Evolutionary conservation across 768 basidiomycete species (phyloP).

Genomic region (Kwoniella sp.): DNA sequence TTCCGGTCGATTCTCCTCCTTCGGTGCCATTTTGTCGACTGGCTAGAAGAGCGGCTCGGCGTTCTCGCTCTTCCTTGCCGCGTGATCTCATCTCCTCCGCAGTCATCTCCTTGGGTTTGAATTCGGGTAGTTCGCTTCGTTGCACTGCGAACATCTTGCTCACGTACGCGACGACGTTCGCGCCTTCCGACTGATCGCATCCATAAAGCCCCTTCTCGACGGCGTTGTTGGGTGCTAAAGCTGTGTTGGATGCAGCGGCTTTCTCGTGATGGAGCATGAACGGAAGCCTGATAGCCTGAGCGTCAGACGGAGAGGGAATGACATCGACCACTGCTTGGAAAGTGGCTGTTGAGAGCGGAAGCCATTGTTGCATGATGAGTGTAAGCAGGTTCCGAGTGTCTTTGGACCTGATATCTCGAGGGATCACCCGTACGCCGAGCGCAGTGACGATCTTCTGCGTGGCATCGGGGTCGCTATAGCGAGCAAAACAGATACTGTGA

Average conservation of each 20-base stretch:
- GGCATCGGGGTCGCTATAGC: slow-evolving; percentile 81
- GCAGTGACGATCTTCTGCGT: slow-evolving; percentile 82
- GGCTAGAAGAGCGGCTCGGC: slow-evolving; percentile 41
- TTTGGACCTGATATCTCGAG: slow-evolving; percentile 88
- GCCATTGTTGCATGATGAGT: slow-evolving; percentile 91
- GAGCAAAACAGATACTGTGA: neutral
- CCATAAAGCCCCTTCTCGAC: slow-evolving; percentile 81
- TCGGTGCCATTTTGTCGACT: slow-evolving; percentile 15
- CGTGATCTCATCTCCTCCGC: slow-evolving; percentile 79
- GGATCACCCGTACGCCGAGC: slow-evolving; percentile 77
- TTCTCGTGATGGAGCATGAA: slow-evolving; percentile 79
- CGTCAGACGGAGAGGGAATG: slow-evolving; percentile 80
- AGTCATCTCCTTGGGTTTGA: slow-evolving; percentile 73
- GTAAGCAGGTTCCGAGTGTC: slow-evolving; percentile 81
- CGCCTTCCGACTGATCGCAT: slow-evolving; percentile 65
- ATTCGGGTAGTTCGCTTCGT: slow-evolving; percentile 78
- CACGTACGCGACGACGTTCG: slow-evolving; percentile 78
- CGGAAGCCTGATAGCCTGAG: slow-evolving; percentile 81
- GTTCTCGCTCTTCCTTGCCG: slow-evolving; percentile 61
- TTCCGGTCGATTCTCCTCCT: slow-evolving; percentile 21
- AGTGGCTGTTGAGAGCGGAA: slow-evolving; percentile 86
- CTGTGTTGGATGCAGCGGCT: slow-evolving; percentile 53
- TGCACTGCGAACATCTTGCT: slow-evolving; percentile 98
- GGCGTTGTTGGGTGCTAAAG: slow-evolving; percentile 69
- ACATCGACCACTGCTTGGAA: slow-evolving; percentile 91